Base-by-base conservation (phyloP, 177 flowering plant genomes). In the Vitis hybrid region DNA sequence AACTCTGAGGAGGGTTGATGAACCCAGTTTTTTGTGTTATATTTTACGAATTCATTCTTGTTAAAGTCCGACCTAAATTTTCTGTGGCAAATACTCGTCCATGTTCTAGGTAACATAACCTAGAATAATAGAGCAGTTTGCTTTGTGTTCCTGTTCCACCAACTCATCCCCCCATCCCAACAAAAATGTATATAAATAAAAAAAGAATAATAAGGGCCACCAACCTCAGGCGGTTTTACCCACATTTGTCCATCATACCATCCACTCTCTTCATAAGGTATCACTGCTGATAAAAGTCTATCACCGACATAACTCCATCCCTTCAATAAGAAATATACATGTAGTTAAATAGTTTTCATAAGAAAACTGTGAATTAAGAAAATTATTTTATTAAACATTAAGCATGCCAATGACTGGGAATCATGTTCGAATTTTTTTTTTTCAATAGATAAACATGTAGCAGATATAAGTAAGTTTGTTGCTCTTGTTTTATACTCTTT, bases 241-340 rank as follows among this genome's bases (percentile, higher is more conserved):
- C 97, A 94, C 98, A 94, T 94, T 79, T 92, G 97, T 61, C 97
- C 98, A 75, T 94, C 98, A 79, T 94, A 94, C 96, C 97, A 92
- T 69, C 98, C 98, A 74, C 78, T 90, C 75, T 94, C 98, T 85
- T 94, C 97, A 63, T 94, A 94, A 60, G 98, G 93, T 73, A 94
- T 77, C 55, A 94, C 97, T 67, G 98, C 98, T 66, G 98, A 90
- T 65, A 94, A 75, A 76, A 94, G 95, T 75, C 97, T 86, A 69
- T 94, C 96, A 50, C 98, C 98, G 62, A 94, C 97, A 78, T 92
- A 94, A 81, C 94, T 94, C 98, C 97, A 94, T 57, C 98, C 94
- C 97, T 94, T 79, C 60, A 70, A 60, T 55, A 68, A 57, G 63
- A 59, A 66, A 55, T 61, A 50, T 22, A 51, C 21, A 64, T 16